Base-by-base conservation (phyloP, 805 yeast genomes). In the Ogataea nonfermentans region DNA sequence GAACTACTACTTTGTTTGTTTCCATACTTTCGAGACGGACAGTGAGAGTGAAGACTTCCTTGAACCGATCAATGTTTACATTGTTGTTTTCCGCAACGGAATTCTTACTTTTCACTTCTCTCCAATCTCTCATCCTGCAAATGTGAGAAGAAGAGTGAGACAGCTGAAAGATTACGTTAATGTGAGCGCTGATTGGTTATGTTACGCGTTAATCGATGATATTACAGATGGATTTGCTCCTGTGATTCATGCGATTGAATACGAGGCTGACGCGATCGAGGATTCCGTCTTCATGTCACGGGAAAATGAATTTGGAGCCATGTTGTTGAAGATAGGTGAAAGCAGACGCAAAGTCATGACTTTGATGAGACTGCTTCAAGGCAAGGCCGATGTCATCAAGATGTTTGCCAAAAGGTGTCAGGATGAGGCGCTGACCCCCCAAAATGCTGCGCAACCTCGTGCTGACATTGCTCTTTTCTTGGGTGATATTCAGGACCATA, bases 401-500 rank as follows among this genome's bases (percentile, higher is more conserved):
- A 90, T 89, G 95, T 88, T 91, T 68, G 93, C 96, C 26, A 91
- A 91, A 61, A 74, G 98, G 54, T 89, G 96, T 63, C 90, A 84
- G 55, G 97, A 89, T 64, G 80, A 76, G 44, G 74, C 68, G 4
- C 44, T 53, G 19, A 39, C 43, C 29, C 52, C 43, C 26, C 44
- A 44, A 11, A 37, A 34, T 17, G 49, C 59, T 19, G 70, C 74
- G 1, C 78, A 80, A 52, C 96, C 96, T 36, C 74, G 95, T 55
- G 91, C 84, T 19, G 97, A 91, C 55, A 90, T 90, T 64, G 95
- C 95, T 0, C 70, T 90, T 48, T 91, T 87, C 62, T 66, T 90
- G 46, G 96, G 96, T 41, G 98, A 90, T 77, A 90, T 90, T 58
- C 96, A 89, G 66, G 97, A 90, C 72, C 98, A 90, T 75, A 84